Conservation (phyloP, 1,284 basidiomycete species). For the Irpex lacteus region DNA sequence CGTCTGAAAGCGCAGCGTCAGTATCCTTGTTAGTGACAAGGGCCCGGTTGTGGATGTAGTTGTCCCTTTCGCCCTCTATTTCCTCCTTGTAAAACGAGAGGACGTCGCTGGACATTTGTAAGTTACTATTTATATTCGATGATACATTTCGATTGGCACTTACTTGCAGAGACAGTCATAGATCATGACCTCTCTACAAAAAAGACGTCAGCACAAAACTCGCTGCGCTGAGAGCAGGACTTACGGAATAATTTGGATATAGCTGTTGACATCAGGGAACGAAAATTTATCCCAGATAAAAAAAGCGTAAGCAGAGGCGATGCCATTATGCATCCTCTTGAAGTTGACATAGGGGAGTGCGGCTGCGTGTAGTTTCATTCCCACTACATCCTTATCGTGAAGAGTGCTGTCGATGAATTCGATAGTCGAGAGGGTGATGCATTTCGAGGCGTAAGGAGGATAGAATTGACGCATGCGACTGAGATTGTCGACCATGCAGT, state of each 20-base stretch:
- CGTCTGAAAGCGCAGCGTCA: neutral
- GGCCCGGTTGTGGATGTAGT: slow-evolving; percentile 12
- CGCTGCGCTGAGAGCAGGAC: neutral
- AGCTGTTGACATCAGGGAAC: slow-evolving; percentile 15
- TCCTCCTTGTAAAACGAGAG: slow-evolving; percentile 19
- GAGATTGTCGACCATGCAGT: slow-evolving; percentile 7
- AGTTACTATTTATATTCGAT: neutral
- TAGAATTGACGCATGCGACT: slow-evolving; percentile 1
- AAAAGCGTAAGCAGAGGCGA: slow-evolving; percentile 13
- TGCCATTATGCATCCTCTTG: slow-evolving; percentile 14
- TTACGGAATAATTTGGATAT: slow-evolving; percentile 18
- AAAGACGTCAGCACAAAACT: neutral
- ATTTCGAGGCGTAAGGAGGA: slow-evolving; percentile 3
- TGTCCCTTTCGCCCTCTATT: slow-evolving; percentile 10
- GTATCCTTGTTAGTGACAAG: slow-evolving; percentile 5
- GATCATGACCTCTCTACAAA: neutral
- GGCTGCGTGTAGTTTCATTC: neutral
- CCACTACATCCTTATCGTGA: slow-evolving; percentile 2
- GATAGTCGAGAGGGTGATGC: slow-evolving; percentile 1
- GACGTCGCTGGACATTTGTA: slow-evolving; percentile 11
- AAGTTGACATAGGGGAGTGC: slow-evolving; percentile 9
- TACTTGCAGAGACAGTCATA: neutral
- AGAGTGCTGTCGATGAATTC: slow-evolving; percentile 9
- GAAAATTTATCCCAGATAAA: slow-evolving; percentile 18
- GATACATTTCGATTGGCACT: neutral